Base-by-base conservation (phyloP, 331 rosid species). In the Quercus phellos region DNA sequence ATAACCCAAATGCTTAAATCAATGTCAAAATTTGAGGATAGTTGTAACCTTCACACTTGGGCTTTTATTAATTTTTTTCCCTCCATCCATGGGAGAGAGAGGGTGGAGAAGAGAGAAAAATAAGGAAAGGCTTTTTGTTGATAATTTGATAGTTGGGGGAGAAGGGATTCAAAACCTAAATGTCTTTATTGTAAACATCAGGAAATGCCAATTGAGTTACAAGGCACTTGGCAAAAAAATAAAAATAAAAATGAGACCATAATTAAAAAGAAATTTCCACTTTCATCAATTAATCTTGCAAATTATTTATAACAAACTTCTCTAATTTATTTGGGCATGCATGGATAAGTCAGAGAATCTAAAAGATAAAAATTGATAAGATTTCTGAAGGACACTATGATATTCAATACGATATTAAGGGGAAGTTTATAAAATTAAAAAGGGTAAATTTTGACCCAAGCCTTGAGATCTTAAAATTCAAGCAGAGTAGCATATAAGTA, bases 401-500 rank as follows among this genome's bases (percentile, higher is more conserved):
- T 2, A 38, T 16, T 60, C 68, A 63, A 14, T 63, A 21, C 42
- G 8, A 26, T 29, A 29, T 14, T 22, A 26, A 10, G 66, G 16
- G n/a, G 35, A 32, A 16, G 35, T 66, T 66, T 66, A 66, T 42
- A 13, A 4, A 4, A 43, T 24, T 42, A 70, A 46, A 43, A 50
- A 22, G 30, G 17, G 21, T 22, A 70, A 6, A 8, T 68, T 32
- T 60, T 38, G 35, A 32, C 2, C 46, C 43, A 53, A 38, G 70
- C 70, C 43, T 61, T 32, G 46, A 74, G 35, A 70, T 12, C 26
- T 43, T 53, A 21, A 75, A 55, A 59, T 71, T 66, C 68, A 53
- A 72, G 78, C 35, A 34, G 75, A 29, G 68, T 26, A 34, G 66
- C 64, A 56, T 24, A 74, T 24, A 74, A 64, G 68, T 67, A 92